Evolutionary conservation across 805 yeast species (phyloP).

Genomic region (Suhomyces vadensis): DNA sequence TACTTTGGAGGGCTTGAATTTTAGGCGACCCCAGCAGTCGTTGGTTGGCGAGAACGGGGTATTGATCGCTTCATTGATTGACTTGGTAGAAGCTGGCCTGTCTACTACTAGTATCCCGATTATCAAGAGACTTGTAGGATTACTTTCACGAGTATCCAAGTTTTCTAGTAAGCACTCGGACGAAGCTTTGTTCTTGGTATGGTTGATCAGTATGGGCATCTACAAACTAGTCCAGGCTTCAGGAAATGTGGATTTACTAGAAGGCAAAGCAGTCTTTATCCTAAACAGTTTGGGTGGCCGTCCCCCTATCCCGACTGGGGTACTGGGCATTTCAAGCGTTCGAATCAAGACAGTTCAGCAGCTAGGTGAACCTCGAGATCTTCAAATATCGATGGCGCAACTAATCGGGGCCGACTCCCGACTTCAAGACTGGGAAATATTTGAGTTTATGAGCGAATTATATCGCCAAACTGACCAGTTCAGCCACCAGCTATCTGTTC

Average conservation of each 20-base stretch:
- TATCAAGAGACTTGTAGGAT: not conserved
- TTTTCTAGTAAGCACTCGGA: not conserved
- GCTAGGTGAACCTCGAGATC: not conserved
- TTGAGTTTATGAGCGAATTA: not conserved
- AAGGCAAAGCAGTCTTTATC: not conserved
- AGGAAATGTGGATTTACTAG: not conserved
- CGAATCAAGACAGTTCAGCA: no score
- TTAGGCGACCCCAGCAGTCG: conserved; percentile 4
- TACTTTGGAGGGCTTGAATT: conserved; percentile 19
- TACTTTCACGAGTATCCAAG: not conserved
- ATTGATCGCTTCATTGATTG: conserved; percentile 12
- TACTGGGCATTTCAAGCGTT: not conserved
- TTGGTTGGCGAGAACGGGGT: conserved; percentile 3
- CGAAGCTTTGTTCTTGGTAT: not conserved
- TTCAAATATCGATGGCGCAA: not conserved
- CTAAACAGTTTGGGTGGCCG: not conserved
- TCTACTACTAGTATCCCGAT: not conserved
- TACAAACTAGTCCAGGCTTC: not conserved
- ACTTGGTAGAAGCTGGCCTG: conserved; percentile 3
- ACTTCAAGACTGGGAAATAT: conserved; percentile 2
- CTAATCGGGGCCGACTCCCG: not conserved
- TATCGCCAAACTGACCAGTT: not conserved
- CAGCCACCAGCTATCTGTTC: not conserved
- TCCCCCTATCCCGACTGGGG: not conserved
- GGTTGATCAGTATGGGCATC: conserved; percentile 1